Evolutionary conservation across 306 rosid genomes (phyloP).

Genomic region (Casuarina glauca): DNA sequence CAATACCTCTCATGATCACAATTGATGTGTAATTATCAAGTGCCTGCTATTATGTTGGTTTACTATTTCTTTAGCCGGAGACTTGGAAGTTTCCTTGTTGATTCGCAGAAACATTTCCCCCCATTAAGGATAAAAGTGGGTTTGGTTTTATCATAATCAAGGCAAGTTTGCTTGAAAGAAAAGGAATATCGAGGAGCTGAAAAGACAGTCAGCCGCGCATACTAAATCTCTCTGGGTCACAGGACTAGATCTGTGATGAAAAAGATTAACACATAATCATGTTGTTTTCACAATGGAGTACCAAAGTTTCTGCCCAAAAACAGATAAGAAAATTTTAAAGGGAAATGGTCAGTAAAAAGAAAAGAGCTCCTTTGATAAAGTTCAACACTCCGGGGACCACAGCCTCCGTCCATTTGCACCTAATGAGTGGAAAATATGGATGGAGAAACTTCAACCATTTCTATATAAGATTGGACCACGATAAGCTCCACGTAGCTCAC

Average conservation of each 20-base stretch:
- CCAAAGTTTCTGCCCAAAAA: constrained; percentile 4
- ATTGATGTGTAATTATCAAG: no score
- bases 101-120: no score
- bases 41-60: no score
- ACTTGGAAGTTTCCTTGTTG: no score
- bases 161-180: no score
- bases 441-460: background rate
- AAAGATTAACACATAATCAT: constrained; percentile 29
- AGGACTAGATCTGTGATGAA: constrained; percentile 23
- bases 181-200: no score
- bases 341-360: constrained; percentile 11
- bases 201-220: constrained; percentile 16
- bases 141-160: no score
- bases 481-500: constrained; percentile 4
- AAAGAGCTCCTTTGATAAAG: constrained; percentile 23
- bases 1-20: background rate
- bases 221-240: background rate
- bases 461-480: constrained; percentile 44
- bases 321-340: no score
- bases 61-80: no score
- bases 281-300: constrained; percentile 20
- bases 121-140: no score
- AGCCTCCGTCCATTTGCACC: constrained; percentile 48
- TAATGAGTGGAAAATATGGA: constrained; percentile 40
- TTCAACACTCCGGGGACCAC: constrained; percentile 54